Base-by-base conservation (phyloP, 1,139 yeast genomes). In the Pichia sorboxylosa region DNA sequence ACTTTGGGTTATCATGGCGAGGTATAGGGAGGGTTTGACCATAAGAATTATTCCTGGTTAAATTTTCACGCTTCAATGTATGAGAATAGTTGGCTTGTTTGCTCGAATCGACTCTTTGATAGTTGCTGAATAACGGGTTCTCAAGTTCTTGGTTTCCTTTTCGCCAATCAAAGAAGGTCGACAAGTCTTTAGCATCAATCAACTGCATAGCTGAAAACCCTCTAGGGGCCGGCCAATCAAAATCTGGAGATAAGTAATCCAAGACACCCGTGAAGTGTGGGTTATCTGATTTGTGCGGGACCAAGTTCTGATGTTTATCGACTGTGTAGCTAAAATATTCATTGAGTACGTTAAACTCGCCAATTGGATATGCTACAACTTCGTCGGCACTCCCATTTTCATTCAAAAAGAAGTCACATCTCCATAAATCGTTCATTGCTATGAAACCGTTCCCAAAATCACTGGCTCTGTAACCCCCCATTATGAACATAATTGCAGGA, bases 391-490 rank as follows among this genome's bases (percentile, higher is more conserved):
- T 50, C 11, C 45, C 49, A 18, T 40, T 34, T 13, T 52, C 51
- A 13, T 51, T 46, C 2, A 62, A 51, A 5, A 59, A 53, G 2
- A 66, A 38, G 35, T 65, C 68, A 21, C 65, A 51, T 40, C 57
- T 60, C 73, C 73, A 68, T 33, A 67, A 41, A 44, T 66, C 72
- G 37, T 59, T 57, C 43, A 65, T 47, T 2, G 70, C 60, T 24
- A 57, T 53, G 38, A 58, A 65, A 4, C 35, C 13, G 18, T 32
- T 39, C 2, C 41, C 37, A 2, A 47, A 39, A 22, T 38, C 42
- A 17, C 32, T 40, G 20, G 39, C 27, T 25, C 40, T 42, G 38
- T 60, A 66, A 0, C 72, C 73, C 13, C 70, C 72, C 57, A 63
- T 60, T 4, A 65, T 54, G 28, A 58, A 52, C 1, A 59, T 24